A percentile compares a stretch with the other conserved stretches of the same genome.
Conservation (phyloP, 225 moss, liverwort and hornwort genomes). For the Neckera pumila region DNA sequence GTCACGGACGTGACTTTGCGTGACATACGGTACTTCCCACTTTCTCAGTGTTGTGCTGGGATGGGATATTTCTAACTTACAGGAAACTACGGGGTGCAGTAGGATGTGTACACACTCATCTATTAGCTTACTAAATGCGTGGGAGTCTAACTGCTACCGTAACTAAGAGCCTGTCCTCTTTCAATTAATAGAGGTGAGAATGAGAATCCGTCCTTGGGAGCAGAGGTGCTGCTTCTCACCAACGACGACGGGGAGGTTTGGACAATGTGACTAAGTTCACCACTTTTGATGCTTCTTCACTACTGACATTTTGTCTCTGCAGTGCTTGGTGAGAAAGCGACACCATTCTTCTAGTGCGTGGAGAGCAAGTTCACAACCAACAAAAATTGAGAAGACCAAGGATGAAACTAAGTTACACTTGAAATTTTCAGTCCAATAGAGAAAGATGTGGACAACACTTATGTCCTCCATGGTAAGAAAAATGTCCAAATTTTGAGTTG, state of each 20-base stretch:
- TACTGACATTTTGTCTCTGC: background rate
- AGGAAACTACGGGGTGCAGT: background rate
- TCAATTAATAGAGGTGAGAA: background rate
- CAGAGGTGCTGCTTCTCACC: background rate
- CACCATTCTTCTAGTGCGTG: fast-evolving
- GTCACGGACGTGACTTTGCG: background rate
- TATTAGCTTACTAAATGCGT: background rate
- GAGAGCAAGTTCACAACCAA: background rate
- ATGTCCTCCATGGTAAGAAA: background rate
- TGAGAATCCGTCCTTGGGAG: background rate
- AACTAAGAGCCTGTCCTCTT: background rate
- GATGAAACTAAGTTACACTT: background rate
- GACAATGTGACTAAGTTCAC: background rate
- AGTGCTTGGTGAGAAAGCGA: background rate
- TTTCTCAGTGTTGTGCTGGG: too few species aligned
- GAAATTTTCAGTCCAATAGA: background rate
- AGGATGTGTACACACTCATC: background rate
- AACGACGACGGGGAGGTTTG: background rate
- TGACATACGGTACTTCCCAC: background rate
- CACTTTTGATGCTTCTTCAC: background rate
- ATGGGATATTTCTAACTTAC: background rate
- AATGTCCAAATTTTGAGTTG: background rate
- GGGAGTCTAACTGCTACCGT: background rate
- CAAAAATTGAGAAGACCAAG: background rate
- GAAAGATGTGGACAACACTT: background rate